Base-by-base conservation (phyloP, 345 rosid genomes). In the thale cress (Arabidopsis thaliana) region DNA sequence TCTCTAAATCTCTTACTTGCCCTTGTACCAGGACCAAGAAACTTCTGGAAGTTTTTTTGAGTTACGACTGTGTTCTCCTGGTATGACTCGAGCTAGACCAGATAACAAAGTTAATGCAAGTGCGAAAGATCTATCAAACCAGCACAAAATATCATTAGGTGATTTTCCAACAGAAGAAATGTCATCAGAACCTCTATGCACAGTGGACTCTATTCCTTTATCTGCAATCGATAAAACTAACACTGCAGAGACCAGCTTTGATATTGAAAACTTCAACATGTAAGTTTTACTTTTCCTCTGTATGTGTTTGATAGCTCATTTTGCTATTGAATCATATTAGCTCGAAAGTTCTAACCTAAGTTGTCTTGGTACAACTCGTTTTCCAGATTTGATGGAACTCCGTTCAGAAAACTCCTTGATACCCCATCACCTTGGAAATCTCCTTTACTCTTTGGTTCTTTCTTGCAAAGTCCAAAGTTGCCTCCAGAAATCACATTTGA, bases 341-440 rank as follows among this genome's bases (percentile, higher is more conserved):
- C 52, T 65, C 24, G 58, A 65, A 40, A 59, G 32, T 65, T 49
- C 41, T 10, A 25, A 67, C 16, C 51, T 66, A 59, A 65, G 20
- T 34, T 67, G 51, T 59, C 12, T 36, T 78, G 69, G 51, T 56
- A 62, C 40, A 33, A 69, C 67, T 58, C 44, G 42, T 59, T 67
- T 67, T 67, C 59, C 83, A 93, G 99, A 80, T 91, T 90, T 73
- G 88, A 93, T 68, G 96, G 81, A 44, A 95, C 98, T 62, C 98
- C 98, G 34, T 88, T 83, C 53, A 86, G 70, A 81, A 85, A 92
- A 80, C 90, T 88, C 41, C 78, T 93, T 4, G 93, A 96, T 65
- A 84, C 98, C 41, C 99, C 97, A 72, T 88, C 95, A 32, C 96
- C 96, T 23, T 93, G 99, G 99, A 96, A 87, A 74, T 95, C 99